Base-by-base conservation (phyloP, 2,329 filamentous ascomycete genomes). In the Diaporthe capsici region DNA sequence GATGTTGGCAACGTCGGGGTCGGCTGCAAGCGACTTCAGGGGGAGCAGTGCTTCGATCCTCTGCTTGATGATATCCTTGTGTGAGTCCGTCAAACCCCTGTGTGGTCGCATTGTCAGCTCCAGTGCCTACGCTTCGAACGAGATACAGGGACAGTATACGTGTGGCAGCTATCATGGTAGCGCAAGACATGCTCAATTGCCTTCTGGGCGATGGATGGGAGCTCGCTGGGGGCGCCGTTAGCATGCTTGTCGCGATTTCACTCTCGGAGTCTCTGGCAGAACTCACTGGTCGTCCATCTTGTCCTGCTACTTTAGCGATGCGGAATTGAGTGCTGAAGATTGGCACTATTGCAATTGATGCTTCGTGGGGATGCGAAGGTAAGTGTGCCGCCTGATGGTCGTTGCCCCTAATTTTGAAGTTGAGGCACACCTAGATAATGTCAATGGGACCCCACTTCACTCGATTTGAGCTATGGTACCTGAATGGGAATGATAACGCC, bases 1-100 rank as follows among this genome's bases (percentile, higher is more conserved):
- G 15, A 76, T 17, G 63, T 74, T 65, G 17, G 74, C 74, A 22
- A 73, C 34, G 9, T 61, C 25, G 13, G 17, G 34, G 71, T 76
- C 71, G 7, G 15, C n/a, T 31, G 74, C 74, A 2, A n/a, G 28
- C 17, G 28, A 17, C 10, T 42, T 65, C 28, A 76, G 71, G 22
- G 58, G 61, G 15, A 76, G 68, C 1, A 72, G 25, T 15, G 20
- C 17, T 4, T 49, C 25, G 22, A 75, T 53, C 13, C 44, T 44
- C 34, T 58, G 9, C 0, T 55, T n/a, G 37, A 76, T 34, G 28
- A 65, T 22, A 0, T 10, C 5, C 15, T 31, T 20, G 55, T 61
- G 20, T 8, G 12, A 3, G 1, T 47, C 63, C 31, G 42, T 39
- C 7, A 63, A 39, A 8, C 22, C 25, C 2, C 73, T 75, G n/a